Conservation (phyloP, 306 rosid species). For the Mucuna pruriens region DNA sequence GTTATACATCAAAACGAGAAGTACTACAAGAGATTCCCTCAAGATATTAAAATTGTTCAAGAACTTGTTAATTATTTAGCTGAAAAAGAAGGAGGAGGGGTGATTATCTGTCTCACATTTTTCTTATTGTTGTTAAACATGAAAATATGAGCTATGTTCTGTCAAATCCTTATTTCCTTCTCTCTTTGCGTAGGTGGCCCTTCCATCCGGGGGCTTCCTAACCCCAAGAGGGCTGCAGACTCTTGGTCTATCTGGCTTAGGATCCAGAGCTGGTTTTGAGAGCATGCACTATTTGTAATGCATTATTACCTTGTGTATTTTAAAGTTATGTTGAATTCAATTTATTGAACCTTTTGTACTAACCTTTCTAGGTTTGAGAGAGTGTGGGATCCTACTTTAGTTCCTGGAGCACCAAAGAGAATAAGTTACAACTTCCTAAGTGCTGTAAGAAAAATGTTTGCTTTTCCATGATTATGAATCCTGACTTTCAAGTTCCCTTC, state of each 20-base stretch:
- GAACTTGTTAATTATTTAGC: constrained; percentile 82
- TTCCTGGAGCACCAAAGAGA: constrained; percentile 72
- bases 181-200: constrained; percentile 63
- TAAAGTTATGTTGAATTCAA: not conserved
- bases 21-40: constrained; percentile 94
- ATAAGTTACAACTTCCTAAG: constrained; percentile 78
- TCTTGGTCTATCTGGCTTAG: constrained; percentile 84
- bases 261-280: constrained; percentile 86
- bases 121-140: constrained; percentile 40
- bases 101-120: constrained; percentile 43
- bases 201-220: constrained; percentile 94
- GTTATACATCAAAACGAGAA: constrained; percentile 73
- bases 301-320: constrained; percentile 8
- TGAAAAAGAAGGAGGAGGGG: constrained; percentile 82
- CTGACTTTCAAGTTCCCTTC: constrained; percentile 33
- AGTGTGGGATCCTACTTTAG: constrained; percentile 91
- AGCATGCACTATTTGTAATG: constrained; percentile 89
- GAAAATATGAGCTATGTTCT: constrained; percentile 27
- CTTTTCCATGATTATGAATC: constrained; percentile 34
- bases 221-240: constrained; percentile 88
- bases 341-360: constrained; percentile 18
- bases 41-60: constrained; percentile 73
- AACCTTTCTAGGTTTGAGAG: constrained; percentile 75
- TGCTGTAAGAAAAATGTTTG: constrained; percentile 61
- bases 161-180: constrained; percentile 24